Evolutionary conservation across 768 basidiomycete genomes (phyloP), one percentile per base, ranked within the genome.

Genomic region (Suillus weaverae): DNA sequence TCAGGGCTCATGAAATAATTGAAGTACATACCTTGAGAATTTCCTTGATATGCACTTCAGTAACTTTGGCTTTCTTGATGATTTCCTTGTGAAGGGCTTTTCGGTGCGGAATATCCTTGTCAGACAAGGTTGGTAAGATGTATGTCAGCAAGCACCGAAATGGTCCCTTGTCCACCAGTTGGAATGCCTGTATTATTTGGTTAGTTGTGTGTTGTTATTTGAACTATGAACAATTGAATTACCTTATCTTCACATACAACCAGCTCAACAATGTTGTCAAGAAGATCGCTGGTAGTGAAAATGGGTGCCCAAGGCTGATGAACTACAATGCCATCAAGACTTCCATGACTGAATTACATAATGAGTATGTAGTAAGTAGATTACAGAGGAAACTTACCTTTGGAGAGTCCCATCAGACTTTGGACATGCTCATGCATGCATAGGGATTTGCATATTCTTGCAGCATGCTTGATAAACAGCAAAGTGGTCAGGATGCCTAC

Each of bases 101-200:
- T 2, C 4, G 22, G 38, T 60, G 59, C 2, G 32, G 30, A 60
- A 60, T 60, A 10, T 60, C 59, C n/a, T 60, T 43, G 14, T 60
- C 11, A 5, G 32, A 30, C 16, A 60, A 22, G 5, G 59, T 16
- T n/a, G 59, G 59, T 5, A 1, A 39, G 35, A 60, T 4, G 16
- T 60, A 60, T 8, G 14, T 38, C 7, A 60, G 7, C 9, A 60
- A 5, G 59, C 38, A 13, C 9, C 39, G 13, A 20, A 60, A 60
- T 3, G 22, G 18, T 5, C 22, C 38, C n/a, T 60, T 60, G 13
- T 60, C 59, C 18, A 60, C 22, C 0, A 60, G 38, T 41, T 60
- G 39, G 38, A 60, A 30, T 38, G 59, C 59, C 59, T 60, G 38
- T n/a, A n/a, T n/a, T n/a, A n/a, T 44, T 44, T 44, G 7, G 43